These are phyloP conservation scores for Ramaria sp. DNA, from an alignment of 768 basidiomycete species.

Conservation along the genomic window DNA sequence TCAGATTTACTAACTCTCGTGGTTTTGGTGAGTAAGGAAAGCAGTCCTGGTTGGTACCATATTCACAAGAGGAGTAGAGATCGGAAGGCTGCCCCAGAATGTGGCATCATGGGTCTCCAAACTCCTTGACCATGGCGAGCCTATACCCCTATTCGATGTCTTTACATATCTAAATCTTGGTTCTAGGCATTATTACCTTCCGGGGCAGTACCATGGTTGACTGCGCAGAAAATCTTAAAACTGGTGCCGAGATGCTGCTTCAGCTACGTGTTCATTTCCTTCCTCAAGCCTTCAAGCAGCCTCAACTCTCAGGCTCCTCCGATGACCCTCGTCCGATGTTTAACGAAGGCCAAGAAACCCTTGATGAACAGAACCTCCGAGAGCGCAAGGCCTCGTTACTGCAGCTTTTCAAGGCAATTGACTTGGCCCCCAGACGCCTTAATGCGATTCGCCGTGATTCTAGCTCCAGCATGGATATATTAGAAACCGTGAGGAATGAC, in stretches of 20 bases:
- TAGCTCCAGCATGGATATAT: constrained; percentile 23
- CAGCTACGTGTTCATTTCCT: constrained; percentile 65
- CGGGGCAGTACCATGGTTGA: constrained; percentile 64
- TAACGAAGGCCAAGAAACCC: constrained; percentile 71
- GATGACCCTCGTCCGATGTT: constrained; percentile 35
- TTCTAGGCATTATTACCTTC: constrained; percentile 52
- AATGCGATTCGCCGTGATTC: constrained; percentile 31
- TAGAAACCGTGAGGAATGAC: constrained; percentile 27
- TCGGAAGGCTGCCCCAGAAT: constrained; percentile 65
- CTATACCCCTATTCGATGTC: background rate
- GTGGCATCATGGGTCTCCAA: constrained; percentile 63
- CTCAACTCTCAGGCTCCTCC: constrained; percentile 18
- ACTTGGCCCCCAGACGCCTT: constrained; percentile 44
- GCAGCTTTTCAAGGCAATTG: constrained; percentile 61
- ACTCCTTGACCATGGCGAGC: constrained; percentile 57
- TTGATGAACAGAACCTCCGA: constrained; percentile 65
- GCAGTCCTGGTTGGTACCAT: background rate
- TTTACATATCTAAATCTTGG: constrained; percentile 4
- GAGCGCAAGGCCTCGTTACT: constrained; percentile 70
- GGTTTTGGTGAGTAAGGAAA: constrained; percentile 44
- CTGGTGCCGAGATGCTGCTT: constrained; percentile 70
- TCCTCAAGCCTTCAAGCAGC: constrained; percentile 51
- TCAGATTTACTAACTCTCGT: constrained; percentile 50
- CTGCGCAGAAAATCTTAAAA: constrained; percentile 57
- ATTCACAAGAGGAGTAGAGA: constrained; percentile 34